Percentiles rank a stretch among this genome's conserved stretches.
phyloP scores from a whole-genome alignment of 495 filamentous ascomycete genomes.

The Tetracladium setigerum region DNA sequence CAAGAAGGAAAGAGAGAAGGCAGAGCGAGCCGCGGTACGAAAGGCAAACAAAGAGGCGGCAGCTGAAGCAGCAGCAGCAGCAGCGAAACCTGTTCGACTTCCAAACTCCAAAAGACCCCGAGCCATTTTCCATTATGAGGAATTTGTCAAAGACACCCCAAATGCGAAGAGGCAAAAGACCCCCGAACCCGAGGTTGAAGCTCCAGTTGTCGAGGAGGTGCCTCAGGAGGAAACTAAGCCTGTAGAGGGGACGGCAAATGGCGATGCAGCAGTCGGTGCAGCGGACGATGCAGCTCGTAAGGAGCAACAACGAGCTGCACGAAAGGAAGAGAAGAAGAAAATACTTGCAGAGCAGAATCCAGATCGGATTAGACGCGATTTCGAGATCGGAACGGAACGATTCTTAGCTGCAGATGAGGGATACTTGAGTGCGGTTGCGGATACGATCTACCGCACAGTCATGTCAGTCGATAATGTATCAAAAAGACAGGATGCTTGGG shows the following conservation, averaged over 20 bases:
- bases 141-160: slow-evolving; percentile 35
- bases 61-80: slow-evolving; percentile 52
- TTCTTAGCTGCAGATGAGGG: slow-evolving; percentile 71
- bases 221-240: slow-evolving; percentile 1
- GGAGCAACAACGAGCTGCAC: slow-evolving; percentile 12
- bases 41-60: slow-evolving; percentile 35
- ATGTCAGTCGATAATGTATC: slow-evolving; percentile 69
- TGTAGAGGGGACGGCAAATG: slow-evolving; percentile 1
- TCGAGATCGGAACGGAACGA: slow-evolving; percentile 81
- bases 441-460: slow-evolving; percentile 74
- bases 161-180: slow-evolving; percentile 35
- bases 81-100: slow-evolving; percentile 50
- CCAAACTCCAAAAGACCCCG: slow-evolving; percentile 76
- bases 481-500: slow-evolving; percentile 81
- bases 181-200: slow-evolving; percentile 20
- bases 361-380: slow-evolving; percentile 53
- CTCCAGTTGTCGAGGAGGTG: slow-evolving; percentile 2
- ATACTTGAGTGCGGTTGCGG: slow-evolving; percentile 72
- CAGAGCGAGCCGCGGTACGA: slow-evolving; percentile 43
- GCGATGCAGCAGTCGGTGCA: slow-evolving; percentile 7
- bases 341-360: slow-evolving; percentile 32
- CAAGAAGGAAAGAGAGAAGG: slow-evolving; percentile 85
- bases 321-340: slow-evolving; percentile 31
- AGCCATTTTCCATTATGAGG: slow-evolving; percentile 77
- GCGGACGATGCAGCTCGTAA: slow-evolving; percentile 13